phyloP scores from a whole-genome alignment of 2,329 filamentous ascomycete species.

The Fusarium sp. region DNA sequence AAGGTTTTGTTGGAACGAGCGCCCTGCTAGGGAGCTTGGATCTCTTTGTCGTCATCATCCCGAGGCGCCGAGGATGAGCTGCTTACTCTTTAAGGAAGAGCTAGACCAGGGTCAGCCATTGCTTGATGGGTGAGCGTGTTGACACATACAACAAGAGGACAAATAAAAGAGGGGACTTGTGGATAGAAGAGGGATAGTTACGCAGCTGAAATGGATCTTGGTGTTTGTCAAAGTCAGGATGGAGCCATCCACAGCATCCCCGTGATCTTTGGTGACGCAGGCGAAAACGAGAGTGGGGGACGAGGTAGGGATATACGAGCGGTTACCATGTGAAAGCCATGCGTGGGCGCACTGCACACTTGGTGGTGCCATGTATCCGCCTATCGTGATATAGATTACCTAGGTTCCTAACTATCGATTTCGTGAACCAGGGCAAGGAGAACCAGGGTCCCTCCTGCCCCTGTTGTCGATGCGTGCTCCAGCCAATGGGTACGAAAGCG shows the following conservation, averaged over 20 bases:
- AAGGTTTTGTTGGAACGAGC: neutral
- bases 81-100: neutral
- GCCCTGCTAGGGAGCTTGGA: slow-evolving; percentile 3
- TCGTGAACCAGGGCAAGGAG: neutral
- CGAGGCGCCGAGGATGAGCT: neutral
- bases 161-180: neutral
- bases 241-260: neutral
- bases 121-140: neutral
- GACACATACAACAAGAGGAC: neutral
- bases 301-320: slow-evolving; percentile 13
- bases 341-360: slow-evolving; percentile 5
- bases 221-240: neutral
- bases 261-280: neutral
- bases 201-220: neutral
- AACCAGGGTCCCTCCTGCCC: slow-evolving; percentile 10
- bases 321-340: slow-evolving; percentile 16
- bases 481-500: slow-evolving; percentile 27
- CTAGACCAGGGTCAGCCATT: neutral
- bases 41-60: slow-evolving; percentile 1
- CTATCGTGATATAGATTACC: slow-evolving; percentile 3
- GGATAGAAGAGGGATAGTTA: neutral
- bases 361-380: slow-evolving; percentile 11
- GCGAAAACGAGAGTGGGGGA: neutral
- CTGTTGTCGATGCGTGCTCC: slow-evolving; percentile 12
- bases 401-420: slow-evolving; percentile 4